Base-by-base conservation (phyloP, 768 basidiomycete genomes). In the Ephemerocybe angulata region DNA sequence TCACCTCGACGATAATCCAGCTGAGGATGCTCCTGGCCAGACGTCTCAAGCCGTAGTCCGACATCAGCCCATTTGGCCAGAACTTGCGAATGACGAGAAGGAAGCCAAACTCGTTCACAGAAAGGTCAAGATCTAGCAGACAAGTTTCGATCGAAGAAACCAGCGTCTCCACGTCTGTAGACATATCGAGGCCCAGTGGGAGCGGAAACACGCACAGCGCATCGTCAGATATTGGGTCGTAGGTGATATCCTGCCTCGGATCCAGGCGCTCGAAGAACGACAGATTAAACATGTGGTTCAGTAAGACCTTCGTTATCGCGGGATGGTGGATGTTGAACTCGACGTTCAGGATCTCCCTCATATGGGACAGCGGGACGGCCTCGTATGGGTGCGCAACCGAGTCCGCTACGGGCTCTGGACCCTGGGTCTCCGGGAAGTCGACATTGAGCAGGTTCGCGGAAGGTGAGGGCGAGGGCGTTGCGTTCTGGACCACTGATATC, bases 1-100 rank as follows among this genome's bases (percentile, higher is more conserved):
- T 54, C 58, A 88, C 90, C 76, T 92, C 88, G 3, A 81, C 76
- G 49, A 90, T 68, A 38, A 92, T 82, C 91, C 91, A 93, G 17
- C 69, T 70, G 5, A 91, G 58, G 1, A 90, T 72, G 17, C 74
- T 73, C 49, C 76, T 75, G 8, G 83, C 75, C 27, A 93, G 72
- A 43, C 89, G 73, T 51, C 77, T 79, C 47, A 87, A 66, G 1
- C 83, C 85, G 65, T 90, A 90, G 31, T 85, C 82, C 13, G 90
- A 86, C 38, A 83, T 77, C 67, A 90, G 74, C 15, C 84, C 79
- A 58, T 82, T 86, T 0, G 90, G 90, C 85, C 85, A 90, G 58
- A 89, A 81, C 61, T 84, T 78, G 52, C 83, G 77, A 4, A 75
- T 72, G n/a, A 93, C 72, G 15, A 92, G 70, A 7, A 90, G 67